Base-by-base conservation (phyloP, 2,329 filamentous ascomycete species). In the Penicillium sp. region DNA sequence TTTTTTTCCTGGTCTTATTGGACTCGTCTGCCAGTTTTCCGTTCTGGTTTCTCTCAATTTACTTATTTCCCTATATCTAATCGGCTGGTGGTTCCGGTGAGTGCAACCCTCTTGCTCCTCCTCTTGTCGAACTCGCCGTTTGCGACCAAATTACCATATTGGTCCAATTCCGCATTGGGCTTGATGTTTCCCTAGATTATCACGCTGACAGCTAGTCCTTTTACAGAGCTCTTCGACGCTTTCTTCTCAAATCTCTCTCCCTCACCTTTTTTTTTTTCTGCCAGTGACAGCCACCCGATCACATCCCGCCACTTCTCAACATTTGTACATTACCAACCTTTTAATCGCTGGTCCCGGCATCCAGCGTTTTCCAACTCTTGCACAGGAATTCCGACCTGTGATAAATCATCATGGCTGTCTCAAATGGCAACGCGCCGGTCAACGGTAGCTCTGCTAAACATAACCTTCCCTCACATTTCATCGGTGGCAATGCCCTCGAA, bases 381-480 rank as follows among this genome's bases (percentile, higher is more conserved):
- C 54, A 67, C 61, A 63, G 60, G 62, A 62, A 44, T 52, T 49
- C 58, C 2, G 62, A 59, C 57, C 64, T 66, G 57, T 70, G 67
- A 69, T 68, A 45, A 44, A 75, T 61, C 65, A 78, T 78, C 65
- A 78, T 78, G 76, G 67, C 69, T 58, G 67, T 71, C 53, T 59
- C 70, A 56, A 76, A 76, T 63, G 72, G 68, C 56, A 62, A 63
- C 53, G 52, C 63, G 40, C 53, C 62, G 43, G 68, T 75, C 61
- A 85, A 85, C 68, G 83, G 77, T 53, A 83, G 83, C 70, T 86
- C 88, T 62, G 87, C 91, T 66, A 91, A 89, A 79, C 86, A 91
- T 81, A 87, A 90, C 63, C 77, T 99, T 60, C 86, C 92, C 60
- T 83, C 91, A 77, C 94, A 99, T 81, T 99, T 97, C 79, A 96